Base-by-base conservation (phyloP, 1,139 yeast species). In the Kazachstania sp. region DNA sequence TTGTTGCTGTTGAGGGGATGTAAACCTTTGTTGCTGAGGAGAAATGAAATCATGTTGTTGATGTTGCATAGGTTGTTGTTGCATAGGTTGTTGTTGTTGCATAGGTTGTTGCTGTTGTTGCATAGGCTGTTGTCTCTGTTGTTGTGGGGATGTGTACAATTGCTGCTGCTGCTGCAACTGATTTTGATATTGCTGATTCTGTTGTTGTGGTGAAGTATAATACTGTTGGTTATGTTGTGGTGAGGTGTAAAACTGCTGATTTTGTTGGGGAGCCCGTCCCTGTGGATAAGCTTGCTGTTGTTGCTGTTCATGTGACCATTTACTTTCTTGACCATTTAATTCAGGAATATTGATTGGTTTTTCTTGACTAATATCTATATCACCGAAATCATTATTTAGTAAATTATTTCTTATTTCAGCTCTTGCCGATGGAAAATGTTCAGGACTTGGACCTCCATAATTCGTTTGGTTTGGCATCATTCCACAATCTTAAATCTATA, bases 281-380 rank as follows among this genome's bases (percentile, higher is more conserved):
- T 37, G 39, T 15, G 35, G 35, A 32, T 44, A 47, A 15, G 39
- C 45, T 30, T 30, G 43, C 18, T 23, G 35, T 30, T 48, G 45
- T 28, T 39, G 41, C 20, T 39, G 36, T 38, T 37, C 39, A 2
- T 28, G 1, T 23, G 28, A 23, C 28, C 28, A 23, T 9, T 7
- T 23, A 9, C 28, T 23, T 23, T 15, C 40, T 20, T 18, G 40
- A 13, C 18, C n/a, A 6, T n/a, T 19, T 2, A 19, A 32, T 32
- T 32, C 36, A 8, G 18, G 36, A 11, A 16, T 15, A 41, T 54
- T 56, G 7, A 61, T 54, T 7, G 69, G 71, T 1, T 60, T 58
- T 50, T 73, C 76, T 26, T 70, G 55, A 9, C 67, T 51, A 12
- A 73, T 61, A 47, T 72, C 75, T 28, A 73, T 72, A 50, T 57